Percentiles rank a stretch among this genome's conserved stretches.
These are phyloP conservation scores for Uronychia binucleata DNA, from an alignment of 73 alveolate genomes.

Conservation along the genomic window DNA sequence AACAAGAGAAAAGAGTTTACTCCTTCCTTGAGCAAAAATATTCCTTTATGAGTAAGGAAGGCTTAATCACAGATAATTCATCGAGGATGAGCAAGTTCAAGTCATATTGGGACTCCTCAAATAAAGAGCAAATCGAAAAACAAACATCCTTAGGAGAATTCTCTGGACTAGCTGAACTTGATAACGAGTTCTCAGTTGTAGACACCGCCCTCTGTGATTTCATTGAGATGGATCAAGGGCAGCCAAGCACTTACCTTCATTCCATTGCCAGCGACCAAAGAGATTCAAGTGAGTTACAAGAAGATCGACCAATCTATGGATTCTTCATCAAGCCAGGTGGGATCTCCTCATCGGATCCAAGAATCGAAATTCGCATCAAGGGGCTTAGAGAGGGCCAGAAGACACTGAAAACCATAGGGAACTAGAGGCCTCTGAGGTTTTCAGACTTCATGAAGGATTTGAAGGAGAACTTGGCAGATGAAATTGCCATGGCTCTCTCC, in stretches of 20 bases:
- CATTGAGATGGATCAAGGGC: neutral
- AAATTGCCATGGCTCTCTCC: neutral
- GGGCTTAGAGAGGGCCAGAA: neutral
- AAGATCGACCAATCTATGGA: neutral
- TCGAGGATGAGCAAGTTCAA: neutral
- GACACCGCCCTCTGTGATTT: neutral
- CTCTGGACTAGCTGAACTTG: neutral
- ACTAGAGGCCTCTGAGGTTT: neutral
- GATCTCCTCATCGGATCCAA: too few species aligned
- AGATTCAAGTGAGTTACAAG: neutral
- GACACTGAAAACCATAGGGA: neutral
- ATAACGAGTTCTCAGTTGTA: neutral
- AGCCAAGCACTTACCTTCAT: neutral
- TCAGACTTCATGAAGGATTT: neutral
- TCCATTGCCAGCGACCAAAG: neutral
- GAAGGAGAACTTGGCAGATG: conserved; percentile 1
- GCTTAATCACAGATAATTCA: neutral
- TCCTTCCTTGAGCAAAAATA: too few species aligned
- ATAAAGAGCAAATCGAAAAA: neutral
- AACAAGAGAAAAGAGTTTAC: too few species aligned
- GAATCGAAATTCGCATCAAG: neutral
- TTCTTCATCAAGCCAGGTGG: too few species aligned
- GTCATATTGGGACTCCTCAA: neutral
- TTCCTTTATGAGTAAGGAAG: too few species aligned
- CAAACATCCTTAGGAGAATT: neutral